Base-by-base conservation (phyloP, 2,329 filamentous ascomycete species). In the Amesomyces nigricolor region DNA sequence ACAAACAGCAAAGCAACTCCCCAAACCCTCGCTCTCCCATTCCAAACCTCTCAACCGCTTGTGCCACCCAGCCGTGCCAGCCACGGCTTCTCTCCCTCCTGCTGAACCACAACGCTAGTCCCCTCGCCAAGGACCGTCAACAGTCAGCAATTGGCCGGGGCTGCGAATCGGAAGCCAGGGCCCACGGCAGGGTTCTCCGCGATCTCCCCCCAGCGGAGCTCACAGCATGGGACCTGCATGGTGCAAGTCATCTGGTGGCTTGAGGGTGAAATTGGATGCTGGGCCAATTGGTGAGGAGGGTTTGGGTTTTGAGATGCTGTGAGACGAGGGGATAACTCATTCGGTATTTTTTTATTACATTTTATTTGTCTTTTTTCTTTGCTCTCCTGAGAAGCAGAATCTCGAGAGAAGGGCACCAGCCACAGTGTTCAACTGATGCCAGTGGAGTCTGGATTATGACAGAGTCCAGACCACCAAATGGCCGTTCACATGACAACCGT, bases 161-260 rank as follows among this genome's bases (percentile, higher is more conserved):
- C 22, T 26, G 47, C 47, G 19, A 49, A 42, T 48, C 35, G 42
- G 47, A 45, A 53, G n/a, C 16, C 32, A 47, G 47, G 39, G 13
- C 40, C 10, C 13, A 26, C 17, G 19, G 48, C 54, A 57, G 48
- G 58, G 52, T 58, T 58, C 57, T 58, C 58, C 58, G 44, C 58
- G 42, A 57, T 53, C 44, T n/a, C 44, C 22, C 44, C 22, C 22
- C 30, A 40, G 51, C 45, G 30, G 35, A 48, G 48, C 38, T 43
- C 35, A 48, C 14, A 17, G 17, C 40, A 35, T 14, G 30, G 22
- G 32, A 49, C 44, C 47, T 53, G 55, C 56, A 52, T 58, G 45
- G 22, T 52, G 45, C 56, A 49, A 30, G 46, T 53, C 47, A 53
- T 53, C 53, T 48, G 40, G 55, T 57, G 55, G 55, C 55, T 47